phyloP scores from a whole-genome alignment of 2,329 filamentous ascomycete genomes.

The Microdochium nivale region DNA sequence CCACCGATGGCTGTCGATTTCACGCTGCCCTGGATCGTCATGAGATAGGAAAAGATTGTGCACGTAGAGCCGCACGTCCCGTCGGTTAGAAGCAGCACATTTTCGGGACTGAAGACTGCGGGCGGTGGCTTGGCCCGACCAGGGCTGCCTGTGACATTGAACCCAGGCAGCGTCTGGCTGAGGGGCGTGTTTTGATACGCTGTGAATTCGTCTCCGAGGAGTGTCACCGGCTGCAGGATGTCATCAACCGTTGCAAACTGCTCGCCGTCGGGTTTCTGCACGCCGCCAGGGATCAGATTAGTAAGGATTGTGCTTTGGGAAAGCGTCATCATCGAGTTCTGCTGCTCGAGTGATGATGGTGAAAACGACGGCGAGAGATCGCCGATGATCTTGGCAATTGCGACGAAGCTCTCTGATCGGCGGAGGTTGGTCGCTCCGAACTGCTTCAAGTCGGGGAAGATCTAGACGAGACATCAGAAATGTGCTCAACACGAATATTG shows the following conservation, averaged over 20 bases:
- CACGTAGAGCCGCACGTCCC: slow-evolving; percentile 47
- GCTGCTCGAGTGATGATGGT: slow-evolving; percentile 25
- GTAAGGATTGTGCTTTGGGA: slow-evolving; percentile 33
- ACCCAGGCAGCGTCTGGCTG: slow-evolving; percentile 20
- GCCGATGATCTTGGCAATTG: slow-evolving; percentile 29
- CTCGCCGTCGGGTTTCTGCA: slow-evolving; percentile 30
- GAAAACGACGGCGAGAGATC: slow-evolving; percentile 9
- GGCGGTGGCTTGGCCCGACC: slow-evolving; percentile 28
- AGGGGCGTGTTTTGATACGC: slow-evolving; percentile 32
- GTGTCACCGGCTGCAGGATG: slow-evolving; percentile 21
- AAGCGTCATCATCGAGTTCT: slow-evolving; percentile 34
- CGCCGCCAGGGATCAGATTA: slow-evolving; percentile 34
- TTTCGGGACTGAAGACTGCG: slow-evolving; percentile 39
- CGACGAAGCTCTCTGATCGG: slow-evolving; percentile 34
- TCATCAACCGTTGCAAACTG: slow-evolving; percentile 18
- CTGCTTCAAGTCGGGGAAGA: slow-evolving; percentile 41
- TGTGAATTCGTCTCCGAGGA: slow-evolving; percentile 40
- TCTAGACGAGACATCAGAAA: slow-evolving; percentile 8
- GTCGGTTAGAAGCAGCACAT: slow-evolving; percentile 45
- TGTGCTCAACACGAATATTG: slow-evolving; percentile 24
- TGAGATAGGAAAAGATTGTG: slow-evolving; percentile 44
- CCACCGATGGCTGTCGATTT: slow-evolving; percentile 41
- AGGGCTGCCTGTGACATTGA: slow-evolving; percentile 33
- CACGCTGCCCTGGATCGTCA: slow-evolving; percentile 38
- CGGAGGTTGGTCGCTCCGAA: slow-evolving; percentile 43